Evolutionary conservation across 192 early-diverging fungal species (phyloP).

Genomic region (Coemansia sp.): DNA sequence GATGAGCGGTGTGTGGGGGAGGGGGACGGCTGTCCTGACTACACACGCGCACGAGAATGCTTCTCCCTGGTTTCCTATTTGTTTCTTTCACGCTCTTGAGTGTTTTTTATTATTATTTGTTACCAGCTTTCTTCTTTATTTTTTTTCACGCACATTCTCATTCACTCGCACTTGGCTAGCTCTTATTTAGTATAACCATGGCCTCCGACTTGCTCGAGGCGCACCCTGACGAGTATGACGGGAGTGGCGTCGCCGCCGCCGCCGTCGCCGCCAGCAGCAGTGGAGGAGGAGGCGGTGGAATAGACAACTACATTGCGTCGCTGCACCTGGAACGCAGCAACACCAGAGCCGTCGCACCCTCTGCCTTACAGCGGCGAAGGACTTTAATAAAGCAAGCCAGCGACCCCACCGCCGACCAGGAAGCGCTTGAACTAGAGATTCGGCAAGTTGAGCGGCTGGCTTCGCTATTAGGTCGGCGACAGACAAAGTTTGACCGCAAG

Average conservation of each 20-base stretch:
- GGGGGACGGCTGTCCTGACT: not conserved
- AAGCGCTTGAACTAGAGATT: conserved; percentile 51
- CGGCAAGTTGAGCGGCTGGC: conserved; percentile 45
- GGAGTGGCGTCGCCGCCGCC: not conserved
- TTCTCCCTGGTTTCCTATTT: not conserved
- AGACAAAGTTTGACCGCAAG: conserved; percentile 45
- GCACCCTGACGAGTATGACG: not conserved
- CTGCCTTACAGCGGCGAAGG: conserved; percentile 36
- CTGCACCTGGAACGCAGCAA: conserved; percentile 47
- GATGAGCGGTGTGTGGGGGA: not conserved
- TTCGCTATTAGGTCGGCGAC: conserved; percentile 49
- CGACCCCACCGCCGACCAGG: conserved; percentile 50
- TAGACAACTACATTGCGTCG: conserved; percentile 44
- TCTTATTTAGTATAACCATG: not conserved
- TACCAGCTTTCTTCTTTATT: not conserved
- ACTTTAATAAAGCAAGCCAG: conserved; percentile 47
- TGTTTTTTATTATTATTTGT: not conserved
- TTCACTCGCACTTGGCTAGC: not conserved
- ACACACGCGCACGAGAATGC: not conserved
- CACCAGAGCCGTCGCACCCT: conserved; percentile 18
- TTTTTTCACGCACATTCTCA: not conserved
- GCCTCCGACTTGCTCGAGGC: not conserved
- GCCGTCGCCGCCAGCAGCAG: not conserved
- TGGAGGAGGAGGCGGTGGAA: conserved; percentile 5
- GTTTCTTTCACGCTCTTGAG: not conserved